Percentiles rank a stretch among this genome's conserved stretches.
phyloP scores from a whole-genome alignment of 495 filamentous ascomycete genomes.

The Aspergillus hancockii region DNA sequence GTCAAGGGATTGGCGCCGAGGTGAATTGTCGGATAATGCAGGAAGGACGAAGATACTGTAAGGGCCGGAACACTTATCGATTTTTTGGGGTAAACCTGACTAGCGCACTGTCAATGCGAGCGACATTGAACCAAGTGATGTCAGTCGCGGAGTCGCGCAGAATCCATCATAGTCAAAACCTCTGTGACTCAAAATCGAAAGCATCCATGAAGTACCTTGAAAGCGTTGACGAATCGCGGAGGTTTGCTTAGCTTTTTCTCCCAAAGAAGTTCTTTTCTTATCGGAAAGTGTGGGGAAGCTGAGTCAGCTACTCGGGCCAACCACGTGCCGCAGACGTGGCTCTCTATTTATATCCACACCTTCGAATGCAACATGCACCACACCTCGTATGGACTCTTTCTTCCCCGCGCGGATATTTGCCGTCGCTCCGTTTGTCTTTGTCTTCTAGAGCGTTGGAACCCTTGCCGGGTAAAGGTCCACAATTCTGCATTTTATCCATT shows the following conservation, averaged over 20 bases:
- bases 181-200: background rate
- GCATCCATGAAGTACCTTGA: background rate
- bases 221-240: background rate
- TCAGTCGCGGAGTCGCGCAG: conserved; percentile 15
- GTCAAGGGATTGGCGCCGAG: background rate
- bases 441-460: background rate
- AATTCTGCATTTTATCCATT: background rate
- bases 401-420: background rate
- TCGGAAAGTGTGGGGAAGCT: conserved; percentile 22
- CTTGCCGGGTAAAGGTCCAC: background rate
- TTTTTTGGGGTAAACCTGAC: background rate
- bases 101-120: conserved; percentile 7
- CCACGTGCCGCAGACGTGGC: conserved; percentile 16
- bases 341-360: conserved; percentile 17
- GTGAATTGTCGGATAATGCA: background rate
- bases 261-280: conserved; percentile 11
- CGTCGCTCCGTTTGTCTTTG: background rate
- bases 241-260: conserved; percentile 15
- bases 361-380: background rate
- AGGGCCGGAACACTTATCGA: background rate
- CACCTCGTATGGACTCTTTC: background rate
- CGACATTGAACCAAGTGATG: conserved; percentile 9
- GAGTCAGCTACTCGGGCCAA: conserved; percentile 20
- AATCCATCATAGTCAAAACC: conserved; percentile 8
- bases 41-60: background rate